Base-by-base conservation (phyloP, 2,329 filamentous ascomycete species). In the Clonostachys rosea region DNA sequence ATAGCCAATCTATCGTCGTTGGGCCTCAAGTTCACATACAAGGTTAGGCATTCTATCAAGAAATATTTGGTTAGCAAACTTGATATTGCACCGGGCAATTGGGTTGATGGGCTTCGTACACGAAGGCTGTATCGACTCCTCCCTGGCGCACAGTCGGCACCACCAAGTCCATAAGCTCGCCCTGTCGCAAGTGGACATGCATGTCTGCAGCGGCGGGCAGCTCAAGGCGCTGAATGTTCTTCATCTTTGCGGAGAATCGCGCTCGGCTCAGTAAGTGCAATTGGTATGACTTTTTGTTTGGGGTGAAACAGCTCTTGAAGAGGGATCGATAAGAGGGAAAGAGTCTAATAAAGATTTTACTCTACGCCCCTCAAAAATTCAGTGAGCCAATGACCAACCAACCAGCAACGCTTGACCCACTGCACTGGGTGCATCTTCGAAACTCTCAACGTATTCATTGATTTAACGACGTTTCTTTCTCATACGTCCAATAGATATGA, bases 141-240 rank as follows among this genome's bases (percentile, higher is more conserved):
- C 84, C 84, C 49, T 74, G 63, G 45, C 76, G 74, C 50, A 79
- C 64, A 16, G 71, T 72, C 36, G 75, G 74, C 41, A 68, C 69
- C 18, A 79, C 76, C 34, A 74, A 58, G 49, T 81, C 70, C 76
- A 85, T 83, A 73, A 83, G 78, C 49, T 77, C 71, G 17, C 78
- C 85, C 63, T 89, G 81, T 33, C 86, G 80, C 55, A 89, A 71
- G 64, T 89, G 86, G 56, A 89, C 85, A 57, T 85, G 82, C 67
- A 86, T 81, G 64, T 87, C 84, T 45, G 83, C 83, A 51, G 81
- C 72, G 18, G 83, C 75, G 44, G 82, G 81, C 57, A 87, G 73
- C 68, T 81, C 75, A 40, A 77, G 51, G 34, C 59, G 56, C 35
- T 70, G 53, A 17, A 59, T 58, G 18, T 57, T 53, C 50, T 62